Evolutionary conservation across 768 basidiomycete genomes (phyloP).

Genomic region (Tylopilus intermedius): DNA sequence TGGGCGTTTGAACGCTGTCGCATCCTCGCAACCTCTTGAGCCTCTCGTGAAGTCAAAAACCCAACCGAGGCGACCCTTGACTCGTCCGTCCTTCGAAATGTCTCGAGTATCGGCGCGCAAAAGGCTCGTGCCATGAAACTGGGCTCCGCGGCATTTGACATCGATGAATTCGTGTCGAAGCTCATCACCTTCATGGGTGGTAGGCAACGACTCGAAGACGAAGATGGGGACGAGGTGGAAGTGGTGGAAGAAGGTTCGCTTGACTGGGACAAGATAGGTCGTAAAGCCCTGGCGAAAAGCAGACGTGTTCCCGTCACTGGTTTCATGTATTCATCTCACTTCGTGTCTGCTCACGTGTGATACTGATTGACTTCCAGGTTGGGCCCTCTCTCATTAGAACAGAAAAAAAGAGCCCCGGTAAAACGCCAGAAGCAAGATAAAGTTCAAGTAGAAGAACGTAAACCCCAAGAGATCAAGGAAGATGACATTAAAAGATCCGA

Average conservation of each 20-base stretch:
- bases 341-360: not conserved
- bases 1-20: slow-evolving; percentile 19
- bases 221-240: slow-evolving; percentile 50
- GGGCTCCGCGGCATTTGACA: slow-evolving; percentile 83
- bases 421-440: slow-evolving; percentile 71
- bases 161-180: slow-evolving; percentile 83
- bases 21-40: not conserved
- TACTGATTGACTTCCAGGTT: slow-evolving; percentile 54
- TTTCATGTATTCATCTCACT: slow-evolving; percentile 66
- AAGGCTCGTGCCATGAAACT: slow-evolving; percentile 91
- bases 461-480: slow-evolving; percentile 77
- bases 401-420: slow-evolving; percentile 60
- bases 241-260: slow-evolving; percentile 47
- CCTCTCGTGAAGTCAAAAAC: slow-evolving; percentile 52
- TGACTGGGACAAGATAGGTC: slow-evolving; percentile 85
- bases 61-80: slow-evolving; percentile 90
- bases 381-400: slow-evolving; percentile 83
- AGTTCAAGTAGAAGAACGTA: slow-evolving; percentile 59
- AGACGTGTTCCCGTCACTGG: slow-evolving; percentile 75
- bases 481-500: slow-evolving; percentile 78
- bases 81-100: slow-evolving; percentile 71
- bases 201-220: slow-evolving; percentile 42
- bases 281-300: slow-evolving; percentile 76
- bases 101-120: slow-evolving; percentile 73
- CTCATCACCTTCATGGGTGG: slow-evolving; percentile 76